A percentile compares a stretch with the other conserved stretches of the same genome.
These are phyloP conservation scores for Erythrophleum fordii DNA, from an alignment of 306 rosid species.

Conservation along the genomic window DNA sequence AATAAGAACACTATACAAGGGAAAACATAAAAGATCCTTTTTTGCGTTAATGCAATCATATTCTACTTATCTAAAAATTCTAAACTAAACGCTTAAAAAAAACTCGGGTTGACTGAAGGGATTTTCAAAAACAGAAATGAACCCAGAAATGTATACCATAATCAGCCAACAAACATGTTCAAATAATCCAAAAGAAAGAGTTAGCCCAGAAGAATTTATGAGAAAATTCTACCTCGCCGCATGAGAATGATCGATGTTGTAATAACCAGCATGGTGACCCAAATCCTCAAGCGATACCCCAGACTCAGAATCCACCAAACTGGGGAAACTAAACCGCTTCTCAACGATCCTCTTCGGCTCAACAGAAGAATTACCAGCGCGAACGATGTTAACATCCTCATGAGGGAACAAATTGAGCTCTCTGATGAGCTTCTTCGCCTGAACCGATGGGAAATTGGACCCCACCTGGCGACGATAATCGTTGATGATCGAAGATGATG, in stretches of 20 bases:
- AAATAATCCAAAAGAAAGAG: neutral
- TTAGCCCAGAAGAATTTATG: too few relatives aligned
- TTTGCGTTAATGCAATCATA: neutral
- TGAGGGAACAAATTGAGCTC: constrained; percentile 78
- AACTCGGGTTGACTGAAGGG: too few relatives aligned
- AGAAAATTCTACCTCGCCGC: constrained; percentile 63
- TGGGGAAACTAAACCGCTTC: constrained; percentile 66
- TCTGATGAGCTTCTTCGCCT: constrained; percentile 61
- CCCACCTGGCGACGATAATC: constrained; percentile 37
- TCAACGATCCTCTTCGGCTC: constrained; percentile 56
- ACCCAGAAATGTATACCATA: neutral
- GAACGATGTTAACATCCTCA: constrained; percentile 62
- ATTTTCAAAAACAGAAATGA: neutral
- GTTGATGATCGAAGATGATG: constrained; percentile 38
- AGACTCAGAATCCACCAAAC: constrained; percentile 52
- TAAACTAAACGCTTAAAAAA: too few relatives aligned
- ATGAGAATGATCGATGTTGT: constrained; percentile 67
- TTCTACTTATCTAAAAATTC: neutral
- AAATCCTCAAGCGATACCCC: constrained; percentile 64
- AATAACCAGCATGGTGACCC: constrained; percentile 91
- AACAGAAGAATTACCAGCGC: constrained; percentile 36
- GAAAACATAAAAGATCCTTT: neutral
- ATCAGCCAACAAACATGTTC: neutral
- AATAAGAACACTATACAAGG: constrained; percentile 20
- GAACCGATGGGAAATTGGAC: constrained; percentile 52